Evolutionary conservation across 2,329 filamentous ascomycete species (phyloP).

Genomic region (Furcasterigmium furcatum): DNA sequence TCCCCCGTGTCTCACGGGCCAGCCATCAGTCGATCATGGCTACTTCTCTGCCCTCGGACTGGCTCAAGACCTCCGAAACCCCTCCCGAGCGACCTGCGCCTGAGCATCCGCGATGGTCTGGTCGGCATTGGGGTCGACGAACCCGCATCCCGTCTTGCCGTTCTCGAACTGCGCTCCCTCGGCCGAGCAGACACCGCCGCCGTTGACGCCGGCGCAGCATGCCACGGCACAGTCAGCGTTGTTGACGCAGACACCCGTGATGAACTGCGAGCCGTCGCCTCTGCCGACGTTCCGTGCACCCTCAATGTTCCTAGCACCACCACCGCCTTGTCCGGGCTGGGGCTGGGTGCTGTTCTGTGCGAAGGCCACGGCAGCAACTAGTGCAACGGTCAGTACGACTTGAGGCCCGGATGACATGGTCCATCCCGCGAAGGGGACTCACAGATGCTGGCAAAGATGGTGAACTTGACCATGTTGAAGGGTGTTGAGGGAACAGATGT

Average conservation of each 20-base stretch:
- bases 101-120: slow-evolving; percentile 10
- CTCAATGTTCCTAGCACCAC: slow-evolving; percentile 14
- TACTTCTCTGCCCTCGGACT: no score
- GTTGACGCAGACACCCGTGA: slow-evolving; percentile 23
- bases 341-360: slow-evolving; percentile 10
- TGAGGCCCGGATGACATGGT: not conserved
- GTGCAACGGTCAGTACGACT: not conserved
- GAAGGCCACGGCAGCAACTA: slow-evolving; percentile 14
- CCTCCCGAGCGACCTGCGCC: slow-evolving; percentile 9
- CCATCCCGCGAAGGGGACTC: slow-evolving; percentile 7
- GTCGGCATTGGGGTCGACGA: slow-evolving; percentile 15
- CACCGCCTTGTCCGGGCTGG: not conserved
- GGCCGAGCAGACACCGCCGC: slow-evolving; percentile 22
- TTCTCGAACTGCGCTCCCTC: slow-evolving; percentile 20
- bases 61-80: slow-evolving; percentile 7
- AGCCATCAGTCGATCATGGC: no score
- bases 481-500: no score
- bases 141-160: slow-evolving; percentile 29
- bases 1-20: no score
- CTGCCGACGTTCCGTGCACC: slow-evolving; percentile 11
- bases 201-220: slow-evolving; percentile 22
- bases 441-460: slow-evolving; percentile 19
- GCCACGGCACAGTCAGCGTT: slow-evolving; percentile 20
- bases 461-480: slow-evolving; percentile 19
- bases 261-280: slow-evolving; percentile 19